These are phyloP conservation scores for Sicyos edulis DNA, from an alignment of 306 rosid species.

Conservation along the genomic window DNA sequence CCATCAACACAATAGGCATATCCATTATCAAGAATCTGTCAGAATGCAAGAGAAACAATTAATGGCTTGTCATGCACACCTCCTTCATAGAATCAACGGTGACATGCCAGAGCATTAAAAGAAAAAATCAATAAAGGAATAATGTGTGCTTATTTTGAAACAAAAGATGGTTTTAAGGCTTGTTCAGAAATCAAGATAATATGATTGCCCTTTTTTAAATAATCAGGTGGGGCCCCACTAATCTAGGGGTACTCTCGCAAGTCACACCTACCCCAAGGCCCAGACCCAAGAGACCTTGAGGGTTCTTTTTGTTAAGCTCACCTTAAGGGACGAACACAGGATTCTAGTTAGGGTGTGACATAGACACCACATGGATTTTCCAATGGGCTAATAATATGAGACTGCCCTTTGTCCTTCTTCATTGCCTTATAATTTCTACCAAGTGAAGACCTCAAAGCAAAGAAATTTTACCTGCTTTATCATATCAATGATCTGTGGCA, in stretches of 20 bases:
- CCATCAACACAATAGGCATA: conserved; percentile 78
- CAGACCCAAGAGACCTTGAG: not conserved
- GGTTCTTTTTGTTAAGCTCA: not conserved
- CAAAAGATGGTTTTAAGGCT: not conserved
- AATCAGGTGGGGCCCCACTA: not conserved
- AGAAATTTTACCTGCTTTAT: conserved; percentile 57
- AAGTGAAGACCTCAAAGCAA: not conserved
- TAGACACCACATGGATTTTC: not conserved
- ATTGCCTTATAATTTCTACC: not conserved
- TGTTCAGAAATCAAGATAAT: not conserved
- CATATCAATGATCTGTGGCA: conserved; percentile 81
- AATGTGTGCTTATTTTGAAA: not conserved
- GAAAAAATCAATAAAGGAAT: not conserved
- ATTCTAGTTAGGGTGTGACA: not conserved
- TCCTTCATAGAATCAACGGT: not conserved
- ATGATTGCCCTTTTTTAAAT: not conserved
- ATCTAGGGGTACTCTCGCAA: not conserved
- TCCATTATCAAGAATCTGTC: conserved; percentile 82
- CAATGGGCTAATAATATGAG: not conserved
- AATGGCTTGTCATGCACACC: not conserved
- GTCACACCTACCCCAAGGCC: not conserved
- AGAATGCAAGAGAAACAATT: conserved; percentile 25
- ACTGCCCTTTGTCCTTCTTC: not conserved
- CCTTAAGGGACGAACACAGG: not conserved
- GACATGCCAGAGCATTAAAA: not conserved